phyloP scores from a whole-genome alignment of 306 rosid species.

The Erythrophleum fordii region DNA sequence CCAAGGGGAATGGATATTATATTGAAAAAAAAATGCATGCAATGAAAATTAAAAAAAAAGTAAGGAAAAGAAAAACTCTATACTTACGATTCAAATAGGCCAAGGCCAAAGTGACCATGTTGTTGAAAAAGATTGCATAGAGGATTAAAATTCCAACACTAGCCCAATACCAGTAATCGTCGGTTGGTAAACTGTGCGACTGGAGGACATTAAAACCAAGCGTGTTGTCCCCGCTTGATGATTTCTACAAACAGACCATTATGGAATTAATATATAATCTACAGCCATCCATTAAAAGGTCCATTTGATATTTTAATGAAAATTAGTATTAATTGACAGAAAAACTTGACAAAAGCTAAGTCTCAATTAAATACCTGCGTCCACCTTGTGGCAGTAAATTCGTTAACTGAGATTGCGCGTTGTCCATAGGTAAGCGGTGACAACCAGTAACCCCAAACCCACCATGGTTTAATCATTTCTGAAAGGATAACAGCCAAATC shows the following conservation, averaged over 20 bases:
- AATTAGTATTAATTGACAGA: background rate
- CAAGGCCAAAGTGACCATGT: conserved; percentile 62
- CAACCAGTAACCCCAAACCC: conserved; percentile 84
- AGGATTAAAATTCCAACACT: conserved; percentile 56
- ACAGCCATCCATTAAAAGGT: conserved; percentile 10
- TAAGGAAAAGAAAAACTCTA: background rate
- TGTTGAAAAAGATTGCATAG: conserved; percentile 67
- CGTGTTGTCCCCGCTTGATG: conserved; percentile 43
- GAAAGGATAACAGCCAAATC: conserved; percentile 35
- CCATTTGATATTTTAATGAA: background rate
- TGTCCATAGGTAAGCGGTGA: conserved; percentile 88
- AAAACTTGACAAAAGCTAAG: conserved; percentile 26
- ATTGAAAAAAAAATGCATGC: background rate
- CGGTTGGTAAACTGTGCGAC: conserved; percentile 52
- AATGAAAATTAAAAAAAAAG: background rate
- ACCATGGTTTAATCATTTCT: conserved; percentile 87
- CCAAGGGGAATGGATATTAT: conserved; percentile 1
- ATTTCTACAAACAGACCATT: conserved; percentile 53
- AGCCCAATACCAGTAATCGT: conserved; percentile 78
- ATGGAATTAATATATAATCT: conserved; percentile 11
- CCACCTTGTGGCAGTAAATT: conserved; percentile 87
- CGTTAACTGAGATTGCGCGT: conserved; percentile 75
- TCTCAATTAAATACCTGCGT: conserved; percentile 52
- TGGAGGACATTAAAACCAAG: conserved; percentile 69
- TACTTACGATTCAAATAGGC: conserved; percentile 78